Percentiles rank a stretch among this genome's conserved stretches.
Conservation (phyloP, 768 basidiomycete species). For the Xerocomus brunneocitrinus region DNA sequence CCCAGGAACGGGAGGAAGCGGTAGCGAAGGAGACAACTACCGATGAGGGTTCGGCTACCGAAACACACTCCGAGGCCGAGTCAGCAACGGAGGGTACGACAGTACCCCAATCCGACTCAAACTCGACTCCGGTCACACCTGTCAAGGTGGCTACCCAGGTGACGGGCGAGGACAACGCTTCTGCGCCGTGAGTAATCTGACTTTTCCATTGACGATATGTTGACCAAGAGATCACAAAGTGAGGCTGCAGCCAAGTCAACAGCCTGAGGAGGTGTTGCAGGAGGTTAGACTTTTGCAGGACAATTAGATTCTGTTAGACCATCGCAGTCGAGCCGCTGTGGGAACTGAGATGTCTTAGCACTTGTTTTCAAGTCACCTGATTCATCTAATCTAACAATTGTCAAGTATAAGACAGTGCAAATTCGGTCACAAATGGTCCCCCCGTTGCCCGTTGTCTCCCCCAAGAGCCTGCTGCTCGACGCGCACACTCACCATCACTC, state of each 20-base stretch:
- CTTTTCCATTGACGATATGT: neutral
- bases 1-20: conserved; percentile 26
- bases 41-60: neutral
- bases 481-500: conserved; percentile 13
- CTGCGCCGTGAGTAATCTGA: conserved; percentile 15
- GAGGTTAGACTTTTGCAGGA: conserved; percentile 5
- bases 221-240: conserved; percentile 7
- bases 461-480: conserved; percentile 8
- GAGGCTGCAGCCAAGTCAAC: conserved; percentile 5
- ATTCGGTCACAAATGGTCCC: neutral
- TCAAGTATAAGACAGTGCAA: neutral
- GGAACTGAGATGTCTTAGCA: neutral
- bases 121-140: neutral
- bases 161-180: conserved; percentile 4
- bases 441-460: neutral
- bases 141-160: neutral
- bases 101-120: neutral
- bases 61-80: neutral
- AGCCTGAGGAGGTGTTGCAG: neutral
- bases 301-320: neutral
- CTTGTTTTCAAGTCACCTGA: neutral
- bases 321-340: neutral
- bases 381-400: neutral
- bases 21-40: conserved; percentile 5
- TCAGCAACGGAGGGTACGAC: neutral